These are phyloP conservation scores for Penicillium janthinellum DNA, from an alignment of 2,329 filamentous ascomycete genomes.

Conservation along the genomic window DNA sequence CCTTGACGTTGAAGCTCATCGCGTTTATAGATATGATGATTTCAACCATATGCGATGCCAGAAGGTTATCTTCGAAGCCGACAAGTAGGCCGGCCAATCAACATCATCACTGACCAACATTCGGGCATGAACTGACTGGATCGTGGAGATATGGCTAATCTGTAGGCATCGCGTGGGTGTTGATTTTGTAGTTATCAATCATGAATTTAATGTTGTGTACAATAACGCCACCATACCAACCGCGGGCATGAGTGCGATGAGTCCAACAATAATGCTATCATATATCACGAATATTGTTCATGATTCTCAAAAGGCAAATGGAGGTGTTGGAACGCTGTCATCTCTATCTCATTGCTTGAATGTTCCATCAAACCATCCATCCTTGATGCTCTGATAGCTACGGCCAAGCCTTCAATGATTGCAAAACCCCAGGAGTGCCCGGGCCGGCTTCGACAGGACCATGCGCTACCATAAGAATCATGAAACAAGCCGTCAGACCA, in stretches of 20 bases:
- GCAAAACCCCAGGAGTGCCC: too few relatives aligned
- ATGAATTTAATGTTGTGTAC: neutral
- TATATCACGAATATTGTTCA: constrained; percentile 15
- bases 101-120: neutral
- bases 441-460: too few relatives aligned
- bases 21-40: constrained; percentile 57
- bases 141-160: neutral
- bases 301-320: constrained; percentile 30
- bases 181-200: neutral
- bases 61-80: constrained; percentile 66
- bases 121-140: neutral
- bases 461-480: too few relatives aligned
- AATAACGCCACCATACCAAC: too few relatives aligned
- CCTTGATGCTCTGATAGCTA: too few relatives aligned
- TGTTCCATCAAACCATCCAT: neutral
- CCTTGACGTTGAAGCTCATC: neutral
- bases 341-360: constrained; percentile 27
- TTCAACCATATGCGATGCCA: constrained; percentile 69
- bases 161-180: neutral
- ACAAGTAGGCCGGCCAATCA: constrained; percentile 43
- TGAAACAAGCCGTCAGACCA: too few relatives aligned
- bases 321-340: constrained; percentile 12
- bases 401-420: too few relatives aligned
- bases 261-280: neutral
- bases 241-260: too few relatives aligned